phyloP scores from a whole-genome alignment of 768 basidiomycete genomes.

The Suillus placidus region DNA sequence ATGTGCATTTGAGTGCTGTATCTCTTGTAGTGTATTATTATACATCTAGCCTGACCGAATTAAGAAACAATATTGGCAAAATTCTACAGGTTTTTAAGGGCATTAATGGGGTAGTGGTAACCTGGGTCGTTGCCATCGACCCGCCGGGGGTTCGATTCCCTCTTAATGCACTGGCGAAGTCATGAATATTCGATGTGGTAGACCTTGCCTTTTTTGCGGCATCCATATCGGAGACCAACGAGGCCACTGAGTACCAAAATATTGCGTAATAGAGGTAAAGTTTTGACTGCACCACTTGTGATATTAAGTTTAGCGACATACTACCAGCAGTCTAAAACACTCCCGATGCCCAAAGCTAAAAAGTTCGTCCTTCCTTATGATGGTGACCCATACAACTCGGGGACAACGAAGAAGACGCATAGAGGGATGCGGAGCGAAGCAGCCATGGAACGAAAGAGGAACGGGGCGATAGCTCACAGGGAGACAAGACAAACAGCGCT shows the following conservation, averaged over 20 bases:
- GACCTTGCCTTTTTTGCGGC: neutral
- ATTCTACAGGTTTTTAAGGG: conserved; percentile 47
- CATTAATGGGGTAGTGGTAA: conserved; percentile 70
- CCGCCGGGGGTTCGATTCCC: conserved; percentile 91
- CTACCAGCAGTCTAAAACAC: neutral
- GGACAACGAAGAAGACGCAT: neutral
- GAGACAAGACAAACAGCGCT: neutral
- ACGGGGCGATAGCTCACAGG: too few relatives aligned
- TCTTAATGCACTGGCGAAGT: conserved; percentile 78
- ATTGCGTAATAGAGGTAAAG: neutral
- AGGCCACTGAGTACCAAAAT: neutral
- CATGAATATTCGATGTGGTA: too few relatives aligned
- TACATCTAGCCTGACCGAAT: neutral
- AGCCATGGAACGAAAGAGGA: neutral
- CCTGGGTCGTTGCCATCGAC: conserved; percentile 75
- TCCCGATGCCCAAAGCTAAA: neutral
- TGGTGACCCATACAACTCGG: neutral
- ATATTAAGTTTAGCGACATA: too few relatives aligned
- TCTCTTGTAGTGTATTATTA: neutral
- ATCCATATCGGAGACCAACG: neutral
- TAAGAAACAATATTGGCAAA: neutral
- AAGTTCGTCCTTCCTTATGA: neutral
- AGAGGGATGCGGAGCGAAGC: neutral
- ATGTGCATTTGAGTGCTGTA: neutral
- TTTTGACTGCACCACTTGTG: too few relatives aligned